A percentile compares a stretch with the other conserved stretches of the same genome.
Conservation (phyloP, 768 basidiomycete species). For the Lyophyllum semitale region DNA sequence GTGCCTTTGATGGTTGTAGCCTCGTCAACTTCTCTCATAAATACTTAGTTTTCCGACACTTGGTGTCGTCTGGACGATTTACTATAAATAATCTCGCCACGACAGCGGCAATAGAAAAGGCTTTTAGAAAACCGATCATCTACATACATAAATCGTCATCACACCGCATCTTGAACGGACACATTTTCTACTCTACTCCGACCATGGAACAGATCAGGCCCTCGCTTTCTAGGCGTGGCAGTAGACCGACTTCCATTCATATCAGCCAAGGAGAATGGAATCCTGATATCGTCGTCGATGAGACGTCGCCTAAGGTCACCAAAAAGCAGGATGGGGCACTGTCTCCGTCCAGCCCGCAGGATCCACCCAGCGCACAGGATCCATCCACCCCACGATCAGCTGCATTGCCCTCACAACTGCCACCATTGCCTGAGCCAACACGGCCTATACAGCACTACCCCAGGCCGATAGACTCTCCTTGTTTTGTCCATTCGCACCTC, state of each 20-base stretch:
- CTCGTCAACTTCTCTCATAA: no score
- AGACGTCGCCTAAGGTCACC: constrained; percentile 31
- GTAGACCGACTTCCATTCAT: constrained; percentile 46
- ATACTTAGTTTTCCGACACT: not conserved
- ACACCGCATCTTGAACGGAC: no score
- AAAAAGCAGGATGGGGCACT: constrained; percentile 23
- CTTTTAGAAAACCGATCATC: constrained; percentile 5
- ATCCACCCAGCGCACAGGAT: no score
- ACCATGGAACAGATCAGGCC: constrained; percentile 28
- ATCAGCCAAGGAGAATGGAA: constrained; percentile 43
- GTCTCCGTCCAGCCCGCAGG: constrained; percentile 18
- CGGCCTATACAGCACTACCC: constrained; percentile 14
- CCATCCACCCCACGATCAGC: constrained; percentile 22
- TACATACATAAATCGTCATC: no score
- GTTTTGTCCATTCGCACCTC: constrained; percentile 91
- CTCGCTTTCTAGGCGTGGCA: constrained; percentile 42
- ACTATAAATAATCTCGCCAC: constrained; percentile 5
- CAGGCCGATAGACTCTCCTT: constrained; percentile 67
- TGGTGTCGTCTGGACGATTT: constrained; percentile 16
- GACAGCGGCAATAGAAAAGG: not conserved
- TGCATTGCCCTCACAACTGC: constrained; percentile 9
- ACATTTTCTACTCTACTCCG: constrained; percentile 42
- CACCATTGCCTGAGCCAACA: constrained; percentile 15
- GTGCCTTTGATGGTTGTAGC: not conserved
- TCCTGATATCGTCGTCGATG: constrained; percentile 44